Evolutionary conservation across 495 filamentous ascomycete genomes (phyloP).

Genomic region (Clohesyomyces aquaticus): DNA sequence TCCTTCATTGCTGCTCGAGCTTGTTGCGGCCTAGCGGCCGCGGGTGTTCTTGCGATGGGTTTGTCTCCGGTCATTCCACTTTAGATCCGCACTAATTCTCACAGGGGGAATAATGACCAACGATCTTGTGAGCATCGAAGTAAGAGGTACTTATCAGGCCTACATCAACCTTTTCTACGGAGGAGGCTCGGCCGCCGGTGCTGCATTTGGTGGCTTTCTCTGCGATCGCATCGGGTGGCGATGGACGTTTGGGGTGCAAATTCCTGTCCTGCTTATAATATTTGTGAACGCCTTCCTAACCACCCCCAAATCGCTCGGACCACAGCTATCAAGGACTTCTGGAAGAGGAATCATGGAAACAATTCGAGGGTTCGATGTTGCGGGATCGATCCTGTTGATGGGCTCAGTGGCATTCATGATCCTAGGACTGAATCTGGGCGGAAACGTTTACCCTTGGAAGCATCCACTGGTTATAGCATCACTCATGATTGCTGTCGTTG

Average conservation of each 20-base stretch:
- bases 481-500: constrained; percentile 59
- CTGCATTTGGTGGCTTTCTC: constrained; percentile 72
- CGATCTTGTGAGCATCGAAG: constrained; percentile 76
- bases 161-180: constrained; percentile 74
- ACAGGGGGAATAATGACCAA: constrained; percentile 67
- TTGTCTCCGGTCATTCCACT: not conserved
- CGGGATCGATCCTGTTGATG: constrained; percentile 68
- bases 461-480: constrained; percentile 71
- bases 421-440: constrained; percentile 74
- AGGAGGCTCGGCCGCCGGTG: constrained; percentile 64
- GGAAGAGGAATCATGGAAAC: constrained; percentile 58
- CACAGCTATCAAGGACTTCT: constrained; percentile 53
- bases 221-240: constrained; percentile 77
- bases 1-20: constrained; percentile 75
- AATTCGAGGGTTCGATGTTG: constrained; percentile 69
- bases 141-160: constrained; percentile 74
- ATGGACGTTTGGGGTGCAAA: constrained; percentile 70
- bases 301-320: constrained; percentile 64
- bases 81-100: not conserved
- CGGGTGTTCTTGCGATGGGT: constrained; percentile 72
- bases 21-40: constrained; percentile 74
- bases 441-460: constrained; percentile 74
- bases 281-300: constrained; percentile 59
- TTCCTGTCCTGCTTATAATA: constrained; percentile 65
- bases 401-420: constrained; percentile 67